Base-by-base conservation (phyloP, 179 eudicot species). In the Spinacia oleracea region DNA sequence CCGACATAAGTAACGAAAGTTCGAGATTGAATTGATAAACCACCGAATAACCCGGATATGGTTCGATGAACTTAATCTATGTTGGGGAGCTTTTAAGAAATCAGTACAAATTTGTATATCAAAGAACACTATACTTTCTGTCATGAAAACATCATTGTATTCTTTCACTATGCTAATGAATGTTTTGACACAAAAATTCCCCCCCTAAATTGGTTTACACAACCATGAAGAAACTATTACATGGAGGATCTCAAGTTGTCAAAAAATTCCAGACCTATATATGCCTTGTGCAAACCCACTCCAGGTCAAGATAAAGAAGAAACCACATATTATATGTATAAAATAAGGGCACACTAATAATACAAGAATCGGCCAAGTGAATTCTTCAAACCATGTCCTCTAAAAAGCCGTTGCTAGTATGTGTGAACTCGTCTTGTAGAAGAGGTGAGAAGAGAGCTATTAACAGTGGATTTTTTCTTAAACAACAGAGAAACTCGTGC, bases 401-500 rank as follows among this genome's bases (percentile, higher is more conserved):
- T n/a, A 72, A 32, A 35, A 80, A 45, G 2, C 75, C 76, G 10
- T 76, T 83, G 68, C 75, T 77, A 63, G 68, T n/a, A 40, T 73
- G 81, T 23, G 40, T 29, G 73, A 84, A 69, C 65, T 69, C 78
- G 62, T 59, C 79, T 72, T 76, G 84, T 4, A 84, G 70, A 75
- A 80, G 83, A 56, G 91, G 90, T 23, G 84, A 81, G 81, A 93
- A 91, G 56, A 90, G 84, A 35, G 97, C 88, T 6, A 93, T 85
- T 9, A 90, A 90, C 83, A 93, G 82, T 6, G 98, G 98, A 66
- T 95, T 84, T 86, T 82, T 89, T 81, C 88, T 86, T 78, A 93
- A 80, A 82, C 93, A 91, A 58, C 63, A 51, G 15, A 76, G 55
- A 68, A 93, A 95, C 55, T 91, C 98, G 29, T 89, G 88, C 72